Conservation (phyloP, 345 rosid genomes). For the thale cress (Arabidopsis thaliana) region DNA sequence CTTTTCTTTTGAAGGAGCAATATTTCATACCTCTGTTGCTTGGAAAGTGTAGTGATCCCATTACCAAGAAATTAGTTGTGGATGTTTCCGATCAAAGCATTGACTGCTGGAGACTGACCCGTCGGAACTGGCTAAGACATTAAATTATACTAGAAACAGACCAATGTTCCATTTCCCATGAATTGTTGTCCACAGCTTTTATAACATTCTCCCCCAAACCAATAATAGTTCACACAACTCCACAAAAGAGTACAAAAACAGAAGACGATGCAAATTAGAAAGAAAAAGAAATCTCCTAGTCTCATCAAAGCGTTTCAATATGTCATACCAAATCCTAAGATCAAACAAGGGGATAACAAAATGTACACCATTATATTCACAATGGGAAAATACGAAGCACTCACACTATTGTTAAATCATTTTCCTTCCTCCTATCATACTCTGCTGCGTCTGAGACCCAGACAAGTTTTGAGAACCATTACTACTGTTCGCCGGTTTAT, state of each 20-base stretch:
- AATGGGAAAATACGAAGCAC: slow-evolving; percentile 21
- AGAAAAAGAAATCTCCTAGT: slow-evolving; percentile 9
- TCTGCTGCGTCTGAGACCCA: slow-evolving; percentile 43
- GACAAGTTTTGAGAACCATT: slow-evolving; percentile 40
- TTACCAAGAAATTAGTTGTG: neutral
- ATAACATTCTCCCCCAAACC: slow-evolving; percentile 7
- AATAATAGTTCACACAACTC: slow-evolving; percentile 14
- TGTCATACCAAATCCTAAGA: slow-evolving; percentile 31
- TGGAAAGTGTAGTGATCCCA: neutral
- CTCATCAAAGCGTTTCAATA: slow-evolving; percentile 28
- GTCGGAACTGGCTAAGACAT: too few species aligned
- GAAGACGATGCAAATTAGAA: neutral
- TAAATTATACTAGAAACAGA: neutral
- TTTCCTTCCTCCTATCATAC: slow-evolving; percentile 49
- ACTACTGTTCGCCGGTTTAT: slow-evolving; percentile 37
- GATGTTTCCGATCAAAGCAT: neutral
- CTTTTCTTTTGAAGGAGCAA: neutral
- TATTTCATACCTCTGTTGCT: neutral
- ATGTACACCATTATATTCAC: slow-evolving; percentile 45
- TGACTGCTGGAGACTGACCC: too few species aligned
- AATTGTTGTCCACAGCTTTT: neutral
- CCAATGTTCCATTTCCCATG: neutral
- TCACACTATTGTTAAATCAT: slow-evolving; percentile 33
- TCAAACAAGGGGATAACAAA: slow-evolving; percentile 24
- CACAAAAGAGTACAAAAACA: neutral